These are phyloP conservation scores for Globisporangium yorkense DNA, from an alignment of 352 stramenopile species.

Conservation along the genomic window DNA sequence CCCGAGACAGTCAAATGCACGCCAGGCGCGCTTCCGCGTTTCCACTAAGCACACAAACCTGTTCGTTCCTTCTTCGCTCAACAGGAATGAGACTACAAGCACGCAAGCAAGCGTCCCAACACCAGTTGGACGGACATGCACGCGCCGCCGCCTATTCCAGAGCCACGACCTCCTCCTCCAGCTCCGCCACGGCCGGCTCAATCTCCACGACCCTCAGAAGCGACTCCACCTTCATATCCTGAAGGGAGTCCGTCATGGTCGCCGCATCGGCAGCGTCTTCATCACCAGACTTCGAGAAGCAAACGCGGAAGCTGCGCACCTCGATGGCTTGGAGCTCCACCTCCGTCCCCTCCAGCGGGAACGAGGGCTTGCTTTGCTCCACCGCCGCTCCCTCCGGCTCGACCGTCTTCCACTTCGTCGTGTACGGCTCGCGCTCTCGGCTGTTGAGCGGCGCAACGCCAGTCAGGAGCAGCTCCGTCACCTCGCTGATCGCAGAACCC, in stretches of 20 bases:
- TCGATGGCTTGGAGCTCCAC: conserved; percentile 88
- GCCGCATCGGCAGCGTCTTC: not conserved
- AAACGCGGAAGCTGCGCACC: conserved; percentile 89
- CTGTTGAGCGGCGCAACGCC: conserved; percentile 59
- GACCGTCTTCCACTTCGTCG: conserved; percentile 30
- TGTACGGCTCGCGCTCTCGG: conserved; percentile 1
- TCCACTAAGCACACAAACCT: not conserved
- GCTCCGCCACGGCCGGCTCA: conserved; percentile 15
- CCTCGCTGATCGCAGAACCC: conserved; percentile 41
- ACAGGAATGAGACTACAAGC: not conserved
- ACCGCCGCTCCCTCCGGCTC: conserved; percentile 17
- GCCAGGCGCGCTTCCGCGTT: not conserved
- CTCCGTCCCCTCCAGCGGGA: conserved; percentile 44
- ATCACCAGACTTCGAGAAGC: conserved; percentile 21
- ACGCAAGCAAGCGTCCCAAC: no score
- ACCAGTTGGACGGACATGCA: no score
- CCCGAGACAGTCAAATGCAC: not conserved
- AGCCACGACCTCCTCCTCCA: conserved; percentile 28
- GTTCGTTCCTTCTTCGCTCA: not conserved
- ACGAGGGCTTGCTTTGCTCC: conserved; percentile 13
- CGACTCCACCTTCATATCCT: conserved; percentile 14
- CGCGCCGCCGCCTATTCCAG: conserved; percentile 16
- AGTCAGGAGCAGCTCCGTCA: conserved; percentile 88
- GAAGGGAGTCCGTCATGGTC: conserved; percentile 6
- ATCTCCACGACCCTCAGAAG: conserved; percentile 9